Evolutionary conservation across 192 early-diverging fungal genomes (phyloP), one percentile per base, ranked within the genome.

Genomic region (Backusella tuberculispora): DNA sequence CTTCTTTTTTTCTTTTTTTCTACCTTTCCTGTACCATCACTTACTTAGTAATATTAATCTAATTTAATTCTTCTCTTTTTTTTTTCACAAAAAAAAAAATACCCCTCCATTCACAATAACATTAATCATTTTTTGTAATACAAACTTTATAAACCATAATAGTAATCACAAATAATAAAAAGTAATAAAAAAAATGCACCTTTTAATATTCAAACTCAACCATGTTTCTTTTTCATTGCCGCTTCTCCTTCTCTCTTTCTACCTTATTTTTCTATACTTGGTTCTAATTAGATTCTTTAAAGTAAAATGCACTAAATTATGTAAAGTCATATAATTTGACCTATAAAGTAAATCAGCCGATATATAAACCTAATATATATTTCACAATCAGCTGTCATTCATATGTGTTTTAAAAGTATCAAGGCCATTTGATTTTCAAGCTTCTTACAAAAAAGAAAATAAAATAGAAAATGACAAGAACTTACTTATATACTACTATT

Each of bases 271-370:
- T n/a, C n/a, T n/a, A n/a, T n/a, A n/a, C 19, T 56, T 56, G 50
- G n/a, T 56, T 10, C 0, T 56, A 56, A 56, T 24, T 56, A 56
- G 24, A 56, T n/a, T n/a, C n/a, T n/a, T n/a, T n/a, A n/a, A 60
- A 24, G 21, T 24, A 60, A 60, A 60, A 60, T 60, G 53, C n/a
- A n/a, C n/a, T n/a, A n/a, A n/a, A n/a, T n/a, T 24, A 60, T 60
- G 13, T 19, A 19, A 53, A 60, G 24, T 19, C 13, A 34, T 34
- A 0, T 2, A 26, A 10, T 19, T 13, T 60, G 19, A 1, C 10
- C 2, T 46, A 46, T 14, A 14, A 14, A 46, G 13, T 14, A 46
- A 19, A 60, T 60, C 53, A 60, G 21, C 21, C 21, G 53, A 60
- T 26, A 60, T 19, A 60, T 6, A 43, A 19, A 26, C 9, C 4